These are phyloP conservation scores for Papiliotrema flavescens DNA, from an alignment of 1,284 basidiomycete species.

Conservation along the genomic window DNA sequence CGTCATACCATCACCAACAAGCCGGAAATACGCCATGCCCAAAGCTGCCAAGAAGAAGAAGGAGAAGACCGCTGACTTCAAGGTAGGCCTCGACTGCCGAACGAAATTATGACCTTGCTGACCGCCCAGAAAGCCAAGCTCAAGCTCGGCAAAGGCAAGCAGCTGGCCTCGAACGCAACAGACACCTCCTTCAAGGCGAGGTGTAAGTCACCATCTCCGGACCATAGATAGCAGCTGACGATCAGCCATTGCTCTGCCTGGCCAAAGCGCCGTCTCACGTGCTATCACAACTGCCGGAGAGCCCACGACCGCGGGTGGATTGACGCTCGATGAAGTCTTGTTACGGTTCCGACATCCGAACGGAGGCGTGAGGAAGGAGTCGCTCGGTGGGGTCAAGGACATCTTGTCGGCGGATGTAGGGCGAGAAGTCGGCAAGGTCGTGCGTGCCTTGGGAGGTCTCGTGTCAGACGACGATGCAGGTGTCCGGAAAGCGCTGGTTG, in stretches of 20 bases:
- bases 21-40: conserved; percentile 58
- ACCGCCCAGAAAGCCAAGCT: conserved; percentile 79
- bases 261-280: conserved; percentile 58
- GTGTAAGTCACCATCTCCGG: conserved; percentile 54
- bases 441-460: conserved; percentile 66
- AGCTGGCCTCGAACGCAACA: conserved; percentile 74
- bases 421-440: conserved; percentile 59
- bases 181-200: conserved; percentile 94
- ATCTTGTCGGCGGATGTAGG: conserved; percentile 64
- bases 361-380: conserved; percentile 70
- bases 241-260: conserved; percentile 84
- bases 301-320: conserved; percentile 75
- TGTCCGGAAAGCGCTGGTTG: conserved; percentile 51
- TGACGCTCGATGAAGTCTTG: conserved; percentile 74
- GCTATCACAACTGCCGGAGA: conserved; percentile 44
- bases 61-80: conserved; percentile 83
- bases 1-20: not conserved
- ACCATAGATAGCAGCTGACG: not conserved
- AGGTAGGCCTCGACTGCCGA: conserved; percentile 51
- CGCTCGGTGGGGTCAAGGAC: conserved; percentile 75
- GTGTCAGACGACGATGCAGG: conserved; percentile 68
- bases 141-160: conserved; percentile 93
- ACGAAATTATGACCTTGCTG: not conserved
- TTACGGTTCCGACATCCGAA: conserved; percentile 81
- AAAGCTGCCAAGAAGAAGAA: conserved; percentile 81